Percentiles rank a stretch among this genome's conserved stretches.
Evolutionary conservation across 768 basidiomycete species (phyloP).

Genomic region (Boletus sp.): DNA sequence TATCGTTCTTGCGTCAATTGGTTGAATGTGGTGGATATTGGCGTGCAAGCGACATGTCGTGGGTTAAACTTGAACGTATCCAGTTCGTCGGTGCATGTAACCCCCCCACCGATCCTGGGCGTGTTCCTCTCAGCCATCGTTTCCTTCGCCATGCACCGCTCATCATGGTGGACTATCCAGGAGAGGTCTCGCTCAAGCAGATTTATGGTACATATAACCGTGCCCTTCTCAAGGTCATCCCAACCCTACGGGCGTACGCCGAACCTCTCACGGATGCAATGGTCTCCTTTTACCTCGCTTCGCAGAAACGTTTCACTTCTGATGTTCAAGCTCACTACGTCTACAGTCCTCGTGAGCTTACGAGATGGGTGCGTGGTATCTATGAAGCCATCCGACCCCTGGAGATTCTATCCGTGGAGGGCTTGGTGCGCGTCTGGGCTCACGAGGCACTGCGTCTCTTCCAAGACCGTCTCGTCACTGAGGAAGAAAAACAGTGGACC

Average conservation of each 20-base stretch:
- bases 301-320: slow-evolving; percentile 91
- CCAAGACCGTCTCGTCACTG: slow-evolving; percentile 93
- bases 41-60: slow-evolving; percentile 90
- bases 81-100: slow-evolving; percentile 99
- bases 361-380: slow-evolving; percentile 95
- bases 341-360: slow-evolving; percentile 98
- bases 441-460: slow-evolving; percentile 97
- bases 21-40: slow-evolving; percentile 95
- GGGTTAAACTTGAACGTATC: slow-evolving; percentile 97
- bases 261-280: slow-evolving; percentile 96
- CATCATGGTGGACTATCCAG: slow-evolving; percentile 99
- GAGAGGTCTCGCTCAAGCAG: slow-evolving; percentile 93
- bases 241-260: slow-evolving; percentile 87
- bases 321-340: slow-evolving; percentile 99
- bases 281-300: slow-evolving; percentile 93
- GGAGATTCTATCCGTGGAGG: slow-evolving; percentile 91
- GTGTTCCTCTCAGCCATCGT: slow-evolving; percentile 95
- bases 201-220: slow-evolving; percentile 99
- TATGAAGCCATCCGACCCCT: slow-evolving; percentile 95
- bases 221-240: slow-evolving; percentile 92
- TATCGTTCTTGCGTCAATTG: slow-evolving; percentile 96
- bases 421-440: slow-evolving; percentile 95
- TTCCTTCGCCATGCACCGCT: slow-evolving; percentile 97
- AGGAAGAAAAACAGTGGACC: slow-evolving; percentile 93
- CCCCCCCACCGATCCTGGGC: slow-evolving; percentile 97